A percentile compares a stretch with the other conserved stretches of the same genome.
Evolutionary conservation across 1,284 basidiomycete genomes (phyloP).

Genomic region (Puccinia novopanici): DNA sequence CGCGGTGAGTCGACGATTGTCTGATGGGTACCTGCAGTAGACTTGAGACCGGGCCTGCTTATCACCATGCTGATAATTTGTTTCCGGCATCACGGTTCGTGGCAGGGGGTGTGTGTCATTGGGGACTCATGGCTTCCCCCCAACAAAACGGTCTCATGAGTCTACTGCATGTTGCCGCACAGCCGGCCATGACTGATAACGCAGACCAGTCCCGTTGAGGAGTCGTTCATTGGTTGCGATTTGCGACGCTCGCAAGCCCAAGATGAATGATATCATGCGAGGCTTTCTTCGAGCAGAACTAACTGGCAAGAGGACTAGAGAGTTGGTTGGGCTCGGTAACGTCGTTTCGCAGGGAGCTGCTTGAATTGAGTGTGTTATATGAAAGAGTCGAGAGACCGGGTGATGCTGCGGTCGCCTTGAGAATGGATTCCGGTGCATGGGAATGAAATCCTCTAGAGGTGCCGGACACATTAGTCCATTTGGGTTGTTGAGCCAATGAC

Average conservation of each 20-base stretch:
- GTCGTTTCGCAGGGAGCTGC: background rate
- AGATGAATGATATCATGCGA: too few relatives aligned
- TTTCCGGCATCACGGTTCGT: too few relatives aligned
- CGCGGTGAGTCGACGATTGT: too few relatives aligned
- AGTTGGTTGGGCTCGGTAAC: background rate
- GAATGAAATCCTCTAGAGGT: background rate
- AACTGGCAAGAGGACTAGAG: too few relatives aligned
- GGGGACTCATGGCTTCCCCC: background rate
- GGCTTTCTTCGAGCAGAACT: too few relatives aligned
- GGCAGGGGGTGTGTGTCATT: background rate
- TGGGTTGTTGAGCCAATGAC: background rate
- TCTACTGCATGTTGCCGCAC: background rate
- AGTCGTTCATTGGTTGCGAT: background rate
- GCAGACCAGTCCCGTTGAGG: background rate
- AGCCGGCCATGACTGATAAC: too few relatives aligned
- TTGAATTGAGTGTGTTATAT: background rate
- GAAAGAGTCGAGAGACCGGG: conserved; percentile 6
- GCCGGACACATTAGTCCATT: background rate
- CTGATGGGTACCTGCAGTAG: too few relatives aligned
- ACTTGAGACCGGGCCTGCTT: too few relatives aligned
- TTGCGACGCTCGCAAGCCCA: background rate
- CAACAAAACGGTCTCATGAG: background rate
- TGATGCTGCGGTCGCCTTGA: background rate
- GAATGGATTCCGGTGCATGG: background rate
- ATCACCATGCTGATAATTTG: too few relatives aligned